Conservation (phyloP, 306 rosid species). For the Vigna reflexopilosa region DNA sequence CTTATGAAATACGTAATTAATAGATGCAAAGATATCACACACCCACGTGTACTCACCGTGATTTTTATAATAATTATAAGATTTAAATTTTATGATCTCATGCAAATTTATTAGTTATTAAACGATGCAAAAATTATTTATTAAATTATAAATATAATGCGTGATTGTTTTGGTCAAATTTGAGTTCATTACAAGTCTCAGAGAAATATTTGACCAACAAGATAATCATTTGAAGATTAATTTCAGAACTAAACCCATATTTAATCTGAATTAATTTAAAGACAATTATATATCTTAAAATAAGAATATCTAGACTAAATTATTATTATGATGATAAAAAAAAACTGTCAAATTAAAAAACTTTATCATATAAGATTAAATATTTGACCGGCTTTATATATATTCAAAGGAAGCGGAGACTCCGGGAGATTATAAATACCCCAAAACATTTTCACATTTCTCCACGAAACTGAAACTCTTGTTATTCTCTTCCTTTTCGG, state of each 20-base stretch:
- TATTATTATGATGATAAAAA: neutral
- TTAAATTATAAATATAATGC: neutral
- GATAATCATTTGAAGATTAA: neutral
- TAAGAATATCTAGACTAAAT: neutral
- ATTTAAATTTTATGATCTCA: no score
- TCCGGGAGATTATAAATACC: constrained; percentile 18
- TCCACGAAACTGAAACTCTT: neutral
- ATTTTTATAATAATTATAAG: neutral
- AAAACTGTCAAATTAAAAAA: neutral
- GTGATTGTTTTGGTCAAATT: neutral
- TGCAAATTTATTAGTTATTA: no score
- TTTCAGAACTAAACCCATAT: neutral
- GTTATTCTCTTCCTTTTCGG: neutral
- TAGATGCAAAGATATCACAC: neutral
- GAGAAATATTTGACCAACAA: neutral
- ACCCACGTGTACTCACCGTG: no score
- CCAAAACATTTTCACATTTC: neutral
- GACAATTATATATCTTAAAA: neutral
- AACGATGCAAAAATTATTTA: neutral
- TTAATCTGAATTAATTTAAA: neutral
- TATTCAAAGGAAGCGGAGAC: constrained; percentile 18
- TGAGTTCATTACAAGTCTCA: neutral
- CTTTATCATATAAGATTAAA: neutral
- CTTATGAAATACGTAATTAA: constrained; percentile 13
- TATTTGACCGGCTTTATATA: neutral